Evolutionary conservation across 164 flowering plant species (phyloP).

Genomic region (Vitis amurensis): DNA sequence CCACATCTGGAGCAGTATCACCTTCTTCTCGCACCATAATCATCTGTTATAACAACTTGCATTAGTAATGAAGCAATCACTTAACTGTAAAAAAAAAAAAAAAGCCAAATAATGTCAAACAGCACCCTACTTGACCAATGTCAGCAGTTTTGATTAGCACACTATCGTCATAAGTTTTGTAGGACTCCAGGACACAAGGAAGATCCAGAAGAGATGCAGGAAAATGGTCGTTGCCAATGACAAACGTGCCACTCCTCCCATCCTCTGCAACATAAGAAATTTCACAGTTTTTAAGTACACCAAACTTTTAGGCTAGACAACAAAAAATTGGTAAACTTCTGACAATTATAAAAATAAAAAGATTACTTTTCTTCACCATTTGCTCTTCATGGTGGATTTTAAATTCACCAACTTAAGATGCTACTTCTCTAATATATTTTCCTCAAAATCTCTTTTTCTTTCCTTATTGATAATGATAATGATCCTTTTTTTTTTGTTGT

Average conservation of each 20-base stretch:
- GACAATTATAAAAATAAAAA: not conserved
- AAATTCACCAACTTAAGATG: too few relatives aligned
- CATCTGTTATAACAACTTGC: constrained; percentile 44
- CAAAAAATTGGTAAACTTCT: too few relatives aligned
- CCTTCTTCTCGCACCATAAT: constrained; percentile 85
- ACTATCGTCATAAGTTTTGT: constrained; percentile 90
- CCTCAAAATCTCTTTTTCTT: too few relatives aligned
- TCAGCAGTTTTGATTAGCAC: constrained; percentile 87
- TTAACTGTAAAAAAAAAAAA: not conserved
- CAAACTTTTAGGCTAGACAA: not conserved
- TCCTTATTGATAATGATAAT: too few relatives aligned
- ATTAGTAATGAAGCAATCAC: constrained; percentile 4
- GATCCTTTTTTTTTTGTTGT: too few relatives aligned
- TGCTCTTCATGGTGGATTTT: too few relatives aligned
- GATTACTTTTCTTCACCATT: too few relatives aligned
- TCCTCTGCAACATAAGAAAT: constrained; percentile 22
- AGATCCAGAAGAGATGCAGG: constrained; percentile 89
- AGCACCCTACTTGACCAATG: constrained; percentile 70
- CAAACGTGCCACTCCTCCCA: constrained; percentile 37
- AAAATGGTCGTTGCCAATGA: constrained; percentile 71
- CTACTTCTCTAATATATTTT: too few relatives aligned
- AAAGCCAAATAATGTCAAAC: not conserved
- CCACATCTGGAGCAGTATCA: constrained; percentile 65
- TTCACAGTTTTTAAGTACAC: not conserved
- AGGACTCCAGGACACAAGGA: constrained; percentile 86